A percentile compares a stretch with the other conserved stretches of the same genome.
Evolutionary conservation across 2,329 filamentous ascomycete species (phyloP).

Genomic region (Fusarium buxicola): DNA sequence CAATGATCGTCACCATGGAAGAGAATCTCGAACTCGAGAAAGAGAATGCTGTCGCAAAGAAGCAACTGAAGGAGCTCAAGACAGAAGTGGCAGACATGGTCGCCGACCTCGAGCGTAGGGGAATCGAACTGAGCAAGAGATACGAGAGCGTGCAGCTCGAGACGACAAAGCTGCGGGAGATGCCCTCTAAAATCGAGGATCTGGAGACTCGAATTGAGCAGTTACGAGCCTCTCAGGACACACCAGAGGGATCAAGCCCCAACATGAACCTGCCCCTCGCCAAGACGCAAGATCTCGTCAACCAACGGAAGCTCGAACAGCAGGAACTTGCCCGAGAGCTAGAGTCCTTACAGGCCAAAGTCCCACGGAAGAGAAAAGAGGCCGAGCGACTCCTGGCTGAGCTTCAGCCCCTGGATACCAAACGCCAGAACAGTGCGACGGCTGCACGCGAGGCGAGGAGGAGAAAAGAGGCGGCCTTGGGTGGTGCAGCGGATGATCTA

Average conservation of each 20-base stretch:
- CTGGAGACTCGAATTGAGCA: slow-evolving; percentile 62
- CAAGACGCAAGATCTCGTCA: slow-evolving; percentile 66
- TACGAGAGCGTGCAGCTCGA: slow-evolving; percentile 65
- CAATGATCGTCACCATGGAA: slow-evolving; percentile 81
- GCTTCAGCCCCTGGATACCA: slow-evolving; percentile 74
- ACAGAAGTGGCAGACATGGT: slow-evolving; percentile 80
- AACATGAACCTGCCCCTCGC: slow-evolving; percentile 67
- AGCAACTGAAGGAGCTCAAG: slow-evolving; percentile 82
- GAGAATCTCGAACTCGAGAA: slow-evolving; percentile 84
- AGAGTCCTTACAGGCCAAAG: slow-evolving; percentile 69
- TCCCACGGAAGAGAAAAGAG: slow-evolving; percentile 74
- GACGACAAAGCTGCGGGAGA: slow-evolving; percentile 59
- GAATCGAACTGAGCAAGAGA: slow-evolving; percentile 66
- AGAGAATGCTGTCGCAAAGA: slow-evolving; percentile 77
- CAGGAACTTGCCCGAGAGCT: slow-evolving; percentile 72
- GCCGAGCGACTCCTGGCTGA: slow-evolving; percentile 75
- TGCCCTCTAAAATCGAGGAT: slow-evolving; percentile 62
- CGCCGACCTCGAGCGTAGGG: slow-evolving; percentile 74
- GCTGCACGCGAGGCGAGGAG: slow-evolving; percentile 78
- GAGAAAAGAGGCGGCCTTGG: slow-evolving; percentile 73
- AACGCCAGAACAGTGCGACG: slow-evolving; percentile 71
- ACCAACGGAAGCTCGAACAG: slow-evolving; percentile 62
- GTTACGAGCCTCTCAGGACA: slow-evolving; percentile 57
- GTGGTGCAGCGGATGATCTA: slow-evolving; percentile 76
- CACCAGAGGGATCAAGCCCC: slow-evolving; percentile 49